A percentile compares a stretch with the other conserved stretches of the same genome.
These are phyloP conservation scores for Oryza meyeriana DNA, from an alignment of 176 grass and related monocot genomes.

Conservation along the genomic window DNA sequence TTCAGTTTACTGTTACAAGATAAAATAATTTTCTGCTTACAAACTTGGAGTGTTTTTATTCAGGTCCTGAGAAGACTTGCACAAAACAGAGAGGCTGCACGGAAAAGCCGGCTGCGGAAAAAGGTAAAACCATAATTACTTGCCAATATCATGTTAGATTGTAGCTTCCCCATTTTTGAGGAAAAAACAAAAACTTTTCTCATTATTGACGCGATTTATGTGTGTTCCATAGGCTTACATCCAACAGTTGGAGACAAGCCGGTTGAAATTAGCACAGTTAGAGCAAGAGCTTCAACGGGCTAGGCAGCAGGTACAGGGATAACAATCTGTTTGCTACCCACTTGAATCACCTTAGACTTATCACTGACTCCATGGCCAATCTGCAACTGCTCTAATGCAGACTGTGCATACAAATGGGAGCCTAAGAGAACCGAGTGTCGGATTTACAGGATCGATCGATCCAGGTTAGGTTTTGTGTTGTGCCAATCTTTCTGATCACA, in stretches of 20 bases:
- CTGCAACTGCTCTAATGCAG: slow-evolving; percentile 29
- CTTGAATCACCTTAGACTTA: neutral
- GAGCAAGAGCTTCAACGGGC: slow-evolving; percentile 71
- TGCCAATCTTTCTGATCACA: neutral
- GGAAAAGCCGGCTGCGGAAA: slow-evolving; percentile 81
- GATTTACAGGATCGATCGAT: slow-evolving; percentile 51
- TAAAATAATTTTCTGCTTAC: neutral
- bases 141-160: neutral
- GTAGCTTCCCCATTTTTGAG: neutral
- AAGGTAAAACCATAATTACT: slow-evolving; percentile 45
- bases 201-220: neutral
- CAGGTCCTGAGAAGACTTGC: slow-evolving; percentile 75
- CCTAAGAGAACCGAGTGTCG: slow-evolving; percentile 51
- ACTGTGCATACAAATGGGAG: slow-evolving; percentile 39
- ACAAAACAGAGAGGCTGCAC: slow-evolving; percentile 89
- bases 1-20: neutral
- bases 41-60: too few species aligned
- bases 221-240: slow-evolving; percentile 71
- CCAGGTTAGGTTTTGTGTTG: slow-evolving; percentile 37
- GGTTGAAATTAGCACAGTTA: slow-evolving; percentile 77
- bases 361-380: neutral
- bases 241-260: slow-evolving; percentile 92
- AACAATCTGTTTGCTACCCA: neutral
- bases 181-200: neutral
- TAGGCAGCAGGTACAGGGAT: slow-evolving; percentile 61